A percentile compares a stretch with the other conserved stretches of the same genome.
Evolutionary conservation across 257 asterid genomes (phyloP).

Genomic region (Solanum neorickii): DNA sequence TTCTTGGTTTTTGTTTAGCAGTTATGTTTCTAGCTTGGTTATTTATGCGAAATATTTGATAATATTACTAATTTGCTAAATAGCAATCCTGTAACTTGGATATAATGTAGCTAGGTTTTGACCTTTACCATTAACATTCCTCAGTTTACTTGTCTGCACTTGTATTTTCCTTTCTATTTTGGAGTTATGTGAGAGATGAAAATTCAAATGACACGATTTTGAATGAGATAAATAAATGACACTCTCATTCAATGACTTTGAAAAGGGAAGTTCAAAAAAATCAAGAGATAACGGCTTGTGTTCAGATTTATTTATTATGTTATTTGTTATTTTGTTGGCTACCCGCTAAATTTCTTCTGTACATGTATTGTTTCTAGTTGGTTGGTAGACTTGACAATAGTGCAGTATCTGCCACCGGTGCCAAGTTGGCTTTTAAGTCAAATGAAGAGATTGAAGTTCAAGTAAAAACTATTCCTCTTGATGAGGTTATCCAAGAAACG

Average conservation of each 20-base stretch:
- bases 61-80: neutral
- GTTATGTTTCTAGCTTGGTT: neutral
- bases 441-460: constrained; percentile 81
- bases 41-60: neutral
- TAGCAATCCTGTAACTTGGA: neutral
- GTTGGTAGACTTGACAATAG: constrained; percentile 97
- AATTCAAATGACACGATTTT: neutral
- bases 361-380: constrained; percentile 32
- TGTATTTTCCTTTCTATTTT: neutral
- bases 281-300: neutral
- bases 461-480: constrained; percentile 74
- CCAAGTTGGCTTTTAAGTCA: constrained; percentile 89
- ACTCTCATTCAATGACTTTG: neutral
- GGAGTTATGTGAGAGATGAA: neutral
- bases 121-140: neutral
- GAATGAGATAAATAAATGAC: neutral
- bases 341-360: neutral
- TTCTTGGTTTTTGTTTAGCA: neutral
- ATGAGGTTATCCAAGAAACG: constrained; percentile 50
- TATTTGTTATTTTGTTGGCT: neutral
- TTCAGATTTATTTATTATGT: neutral
- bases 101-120: neutral
- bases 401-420: constrained; percentile 90
- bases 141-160: neutral
- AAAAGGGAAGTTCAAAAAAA: neutral